Evolutionary conservation across 1,284 basidiomycete species (phyloP).

Genomic region (Cryptococcus sp.): DNA sequence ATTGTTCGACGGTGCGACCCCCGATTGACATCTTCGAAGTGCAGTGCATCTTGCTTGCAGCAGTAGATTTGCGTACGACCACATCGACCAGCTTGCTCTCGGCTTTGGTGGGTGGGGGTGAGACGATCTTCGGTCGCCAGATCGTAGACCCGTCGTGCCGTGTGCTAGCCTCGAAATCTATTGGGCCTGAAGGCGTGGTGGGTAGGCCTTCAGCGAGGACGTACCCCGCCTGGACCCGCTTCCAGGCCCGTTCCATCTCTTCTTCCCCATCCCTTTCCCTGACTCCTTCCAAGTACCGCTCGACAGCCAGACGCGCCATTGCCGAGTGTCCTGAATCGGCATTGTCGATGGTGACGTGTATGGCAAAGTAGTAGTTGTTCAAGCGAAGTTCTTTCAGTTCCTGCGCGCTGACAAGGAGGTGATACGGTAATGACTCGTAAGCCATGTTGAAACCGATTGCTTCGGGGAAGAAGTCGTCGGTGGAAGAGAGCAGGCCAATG

Average conservation of each 20-base stretch:
- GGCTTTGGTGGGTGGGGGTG: background rate
- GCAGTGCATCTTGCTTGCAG: conserved; percentile 38
- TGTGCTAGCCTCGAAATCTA: conserved; percentile 18
- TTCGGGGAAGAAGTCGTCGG: conserved; percentile 41
- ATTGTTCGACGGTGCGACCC: conserved; percentile 31
- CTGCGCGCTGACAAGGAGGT: conserved; percentile 39
- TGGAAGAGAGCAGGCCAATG: conserved; percentile 31
- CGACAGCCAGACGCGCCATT: conserved; percentile 37
- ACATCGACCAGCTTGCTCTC: conserved; percentile 25
- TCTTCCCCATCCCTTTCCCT: conserved; percentile 24
- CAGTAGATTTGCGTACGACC: conserved; percentile 28
- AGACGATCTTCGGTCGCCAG: conserved; percentile 8
- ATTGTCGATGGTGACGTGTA: conserved; percentile 48
- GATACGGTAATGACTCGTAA: conserved; percentile 44
- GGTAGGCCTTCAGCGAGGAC: conserved; percentile 41
- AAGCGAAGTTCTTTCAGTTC: conserved; percentile 43
- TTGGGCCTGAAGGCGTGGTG: conserved; percentile 35
- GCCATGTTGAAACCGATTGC: conserved; percentile 47
- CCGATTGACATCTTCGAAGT: conserved; percentile 28
- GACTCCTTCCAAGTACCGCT: conserved; percentile 32
- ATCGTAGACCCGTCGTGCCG: background rate
- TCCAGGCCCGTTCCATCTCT: conserved; percentile 35
- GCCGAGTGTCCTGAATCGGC: conserved; percentile 43
- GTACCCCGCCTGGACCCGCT: conserved; percentile 37
- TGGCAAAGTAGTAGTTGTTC: conserved; percentile 44